These are phyloP conservation scores for Sphagnum contortum DNA, from an alignment of 225 moss, liverwort and hornwort genomes.

Conservation along the genomic window DNA sequence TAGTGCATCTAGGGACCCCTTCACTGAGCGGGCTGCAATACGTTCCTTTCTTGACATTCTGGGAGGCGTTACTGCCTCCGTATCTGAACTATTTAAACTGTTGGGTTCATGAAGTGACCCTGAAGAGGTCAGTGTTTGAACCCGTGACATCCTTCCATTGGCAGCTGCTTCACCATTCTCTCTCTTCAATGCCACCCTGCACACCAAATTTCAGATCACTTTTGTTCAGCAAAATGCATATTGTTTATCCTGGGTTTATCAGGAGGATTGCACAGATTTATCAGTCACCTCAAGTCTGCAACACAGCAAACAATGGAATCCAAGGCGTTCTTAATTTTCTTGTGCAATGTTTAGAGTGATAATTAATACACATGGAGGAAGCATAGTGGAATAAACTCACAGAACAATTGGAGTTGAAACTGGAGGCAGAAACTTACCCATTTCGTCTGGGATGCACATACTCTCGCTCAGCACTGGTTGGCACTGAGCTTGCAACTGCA, in stretches of 20 bases:
- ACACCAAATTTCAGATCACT: neutral
- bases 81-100: slow-evolving; percentile 3
- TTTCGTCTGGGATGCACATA: slow-evolving; percentile 4
- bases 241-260: too few relatives aligned
- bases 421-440: slow-evolving; percentile 16
- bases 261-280: too few relatives aligned
- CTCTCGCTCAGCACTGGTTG: slow-evolving; percentile 13
- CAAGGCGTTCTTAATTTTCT: too few relatives aligned
- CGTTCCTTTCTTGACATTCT: slow-evolving; percentile 32
- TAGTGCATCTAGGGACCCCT: slow-evolving; percentile 21
- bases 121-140: slow-evolving; percentile 10
- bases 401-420: neutral
- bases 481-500: slow-evolving; percentile 1
- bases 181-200: slow-evolving; percentile 22
- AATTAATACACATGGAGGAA: too few relatives aligned
- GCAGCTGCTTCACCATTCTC: slow-evolving; percentile 6
- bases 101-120: slow-evolving; percentile 14
- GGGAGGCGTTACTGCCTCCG: neutral
- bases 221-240: too few relatives aligned
- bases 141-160: slow-evolving; percentile 5
- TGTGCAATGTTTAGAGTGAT: too few relatives aligned
- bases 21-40: slow-evolving; percentile 18
- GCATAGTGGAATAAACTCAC: too few relatives aligned
- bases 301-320: too few relatives aligned
- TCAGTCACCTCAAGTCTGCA: too few relatives aligned